Evolutionary conservation across 257 asterid genomes (phyloP).

Genomic region (Solanum pimpinellifolium): DNA sequence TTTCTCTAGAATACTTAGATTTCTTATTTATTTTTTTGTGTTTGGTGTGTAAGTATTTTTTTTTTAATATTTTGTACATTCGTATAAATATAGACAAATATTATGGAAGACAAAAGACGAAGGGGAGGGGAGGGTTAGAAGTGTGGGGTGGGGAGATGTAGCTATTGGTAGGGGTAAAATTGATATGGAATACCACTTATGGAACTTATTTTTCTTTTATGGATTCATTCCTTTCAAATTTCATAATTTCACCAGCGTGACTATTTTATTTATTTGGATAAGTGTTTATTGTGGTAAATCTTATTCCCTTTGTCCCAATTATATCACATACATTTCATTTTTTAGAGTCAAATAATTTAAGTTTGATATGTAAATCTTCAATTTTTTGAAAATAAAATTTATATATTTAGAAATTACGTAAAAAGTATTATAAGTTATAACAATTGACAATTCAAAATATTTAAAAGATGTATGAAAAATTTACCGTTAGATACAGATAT

Average conservation of each 20-base stretch:
- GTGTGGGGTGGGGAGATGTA: neutral
- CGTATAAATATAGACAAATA: neutral
- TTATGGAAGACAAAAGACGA: neutral
- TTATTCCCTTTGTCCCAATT: no score
- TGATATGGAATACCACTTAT: neutral
- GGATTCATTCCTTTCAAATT: neutral
- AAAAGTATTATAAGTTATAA: no score
- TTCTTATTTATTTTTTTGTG: neutral
- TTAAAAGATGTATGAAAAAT: no score
- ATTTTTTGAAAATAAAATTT: no score
- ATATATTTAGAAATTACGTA: no score
- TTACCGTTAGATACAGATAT: accelerated
- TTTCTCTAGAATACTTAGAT: neutral
- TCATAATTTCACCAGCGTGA: neutral
- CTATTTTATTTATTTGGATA: neutral
- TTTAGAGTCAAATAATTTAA: no score
- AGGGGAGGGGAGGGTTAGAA: neutral
- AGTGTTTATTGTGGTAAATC: neutral
- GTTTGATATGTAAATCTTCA: no score
- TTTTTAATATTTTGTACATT: neutral
- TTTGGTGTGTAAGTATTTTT: neutral
- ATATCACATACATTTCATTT: no score
- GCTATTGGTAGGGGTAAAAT: neutral
- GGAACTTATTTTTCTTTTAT: neutral
- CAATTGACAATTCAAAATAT: no score